A percentile compares a stretch with the other conserved stretches of the same genome.
phyloP scores from a whole-genome alignment of 495 filamentous ascomycete species.

The Polyplosphaeria fusca region DNA sequence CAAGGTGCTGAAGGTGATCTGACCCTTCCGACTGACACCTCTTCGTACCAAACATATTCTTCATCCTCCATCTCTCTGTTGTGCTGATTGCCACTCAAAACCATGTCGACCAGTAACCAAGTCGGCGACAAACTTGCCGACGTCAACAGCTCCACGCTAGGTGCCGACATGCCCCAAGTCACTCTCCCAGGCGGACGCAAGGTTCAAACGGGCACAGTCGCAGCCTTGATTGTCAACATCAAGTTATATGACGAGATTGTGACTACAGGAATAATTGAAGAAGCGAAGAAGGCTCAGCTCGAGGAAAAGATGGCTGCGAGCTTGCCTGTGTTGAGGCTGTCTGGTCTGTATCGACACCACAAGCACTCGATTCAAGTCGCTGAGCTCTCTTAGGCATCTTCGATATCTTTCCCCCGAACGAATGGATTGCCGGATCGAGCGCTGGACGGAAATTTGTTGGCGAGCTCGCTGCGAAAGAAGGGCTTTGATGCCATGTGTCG shows the following conservation, averaged over 20 bases:
- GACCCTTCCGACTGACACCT: no score
- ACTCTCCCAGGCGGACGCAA: not conserved
- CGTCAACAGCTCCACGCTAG: slow-evolving; percentile 1
- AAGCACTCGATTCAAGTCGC: no score
- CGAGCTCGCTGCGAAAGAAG: not conserved
- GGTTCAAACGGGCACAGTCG: slow-evolving; percentile 15
- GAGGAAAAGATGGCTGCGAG: not conserved
- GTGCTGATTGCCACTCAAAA: not conserved
- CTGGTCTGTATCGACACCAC: not conserved
- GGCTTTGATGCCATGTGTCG: no score
- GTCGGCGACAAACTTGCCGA: not conserved
- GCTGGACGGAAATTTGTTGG: slow-evolving; percentile 1
- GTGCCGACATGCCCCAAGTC: not conserved
- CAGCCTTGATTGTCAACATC: slow-evolving; percentile 27
- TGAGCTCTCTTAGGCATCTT: not conserved
- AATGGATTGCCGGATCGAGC: not conserved
- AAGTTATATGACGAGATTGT: slow-evolving; percentile 24
- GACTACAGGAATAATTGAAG: not conserved
- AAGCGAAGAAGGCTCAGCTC: not conserved
- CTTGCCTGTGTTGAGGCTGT: not conserved
- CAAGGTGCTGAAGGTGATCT: no score
- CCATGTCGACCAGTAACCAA: not conserved
- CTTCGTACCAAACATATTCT: no score
- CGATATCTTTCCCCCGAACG: not conserved
- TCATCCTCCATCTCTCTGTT: no score